Base-by-base conservation (phyloP, 768 basidiomycete genomes). In the Suillus luteus region DNA sequence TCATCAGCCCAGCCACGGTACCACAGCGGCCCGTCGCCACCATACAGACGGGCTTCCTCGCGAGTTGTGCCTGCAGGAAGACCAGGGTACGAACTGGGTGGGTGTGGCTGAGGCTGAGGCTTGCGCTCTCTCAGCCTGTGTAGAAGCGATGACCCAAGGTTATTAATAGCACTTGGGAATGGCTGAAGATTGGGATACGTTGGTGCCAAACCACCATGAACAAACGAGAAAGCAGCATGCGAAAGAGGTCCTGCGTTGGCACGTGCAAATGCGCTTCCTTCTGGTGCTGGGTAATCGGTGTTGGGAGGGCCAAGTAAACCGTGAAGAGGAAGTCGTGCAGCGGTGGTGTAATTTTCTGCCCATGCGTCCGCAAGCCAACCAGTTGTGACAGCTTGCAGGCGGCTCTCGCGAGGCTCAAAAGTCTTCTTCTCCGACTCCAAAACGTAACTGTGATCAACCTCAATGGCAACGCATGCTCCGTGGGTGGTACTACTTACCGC, bases 1-100 rank as follows among this genome's bases (percentile, higher is more conserved):
- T 89, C 87, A 59, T 86, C 80, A 17, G 96, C 96, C 87, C 95
- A 95, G 1, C 95, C 95, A 12, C 97, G 85, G 74, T 95, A 97
- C 97, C 97, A 98, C 52, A 96, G 75, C 4, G 95, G 95, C 0
- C 96, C 96, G 49, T 93, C 86, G 1, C 82, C 70, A 27, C 82
- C 84, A 69, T 96, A 97, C 41, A 98, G 72, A 40, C 85, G 82
- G 8, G 79, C 71, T 75, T 98, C 95, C 64, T 87, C 88, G 0
- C 67, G 68, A 0, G 90, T 90, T 6, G 92, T 79, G 44, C 79
- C 86, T 69, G 69, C 54, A 6, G 95, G 95, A 15, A 96, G 76
- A 8, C 88, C 87, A 1, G 85, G 86, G 69, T 89, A 95, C 5
- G 85, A 84, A 68, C 87, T 77, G 0, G 91, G 95, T 7, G 95